Evolutionary conservation across 805 yeast genomes (phyloP), one percentile per base, ranked within the genome.

Genomic region (Wickerhamomyces chambardii): DNA sequence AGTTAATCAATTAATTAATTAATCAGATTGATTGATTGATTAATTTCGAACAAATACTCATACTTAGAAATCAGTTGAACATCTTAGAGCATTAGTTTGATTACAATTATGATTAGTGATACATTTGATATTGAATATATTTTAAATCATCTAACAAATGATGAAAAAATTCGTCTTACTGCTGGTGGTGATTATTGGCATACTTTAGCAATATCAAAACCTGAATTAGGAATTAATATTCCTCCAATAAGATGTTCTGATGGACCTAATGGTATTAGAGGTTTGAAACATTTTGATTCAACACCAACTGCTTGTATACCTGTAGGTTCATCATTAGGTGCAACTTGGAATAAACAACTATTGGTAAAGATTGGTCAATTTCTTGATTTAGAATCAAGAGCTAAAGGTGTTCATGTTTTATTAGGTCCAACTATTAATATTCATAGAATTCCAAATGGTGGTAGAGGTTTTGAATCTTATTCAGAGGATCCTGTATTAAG

Each of bases 221-320:
- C 26, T 11, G 26, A 24, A 9, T 12, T 24, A n/a, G 12, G 12
- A 9, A 50, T 66, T 25, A 58, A 57, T 12, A 48, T 73, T 29
- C 75, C 73, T 1, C 47, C 66, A 1, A 37, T 73, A 4, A 56
- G 78, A 42, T 47, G 66, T 9, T 55, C 67, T 4, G 81, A 75
- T 44, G 82, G 82, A 6, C 82, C 82, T 17, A 75, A 75, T 46
- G 82, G 82, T 33, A 61, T 73, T 28, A 61, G 81, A 43, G 80
- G 80, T 5, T 68, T 70, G 16, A 61, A 56, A 25, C 70, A 72
- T 43, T 68, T 70, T 47, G 61, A 68, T 39, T 57, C 68, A 8
- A 59, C 62, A 12, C 75, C 75, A 2, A 58, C 78, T 17, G 76
- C 73, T 34, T 69, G 77, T 45, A 64, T 75, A 43, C 77, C 80